Percentiles rank a stretch among this genome's conserved stretches.
phyloP scores from a whole-genome alignment of 2,329 filamentous ascomycete genomes.

The Rutstroemia sp. region DNA sequence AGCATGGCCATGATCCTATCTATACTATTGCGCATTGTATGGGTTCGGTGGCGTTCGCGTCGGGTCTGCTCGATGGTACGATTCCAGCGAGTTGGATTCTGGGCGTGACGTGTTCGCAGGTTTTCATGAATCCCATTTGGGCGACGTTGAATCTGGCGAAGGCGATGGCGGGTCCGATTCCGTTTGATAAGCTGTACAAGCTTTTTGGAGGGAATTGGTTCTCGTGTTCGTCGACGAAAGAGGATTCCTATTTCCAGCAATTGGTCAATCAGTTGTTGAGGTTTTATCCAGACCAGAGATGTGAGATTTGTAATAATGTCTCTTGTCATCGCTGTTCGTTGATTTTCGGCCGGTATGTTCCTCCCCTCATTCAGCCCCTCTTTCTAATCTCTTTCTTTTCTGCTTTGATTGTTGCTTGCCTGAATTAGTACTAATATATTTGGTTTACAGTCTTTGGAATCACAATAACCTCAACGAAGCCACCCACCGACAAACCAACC shows the following conservation, averaged over 20 bases:
- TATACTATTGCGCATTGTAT: constrained; percentile 58
- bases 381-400: background rate
- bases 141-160: constrained; percentile 49
- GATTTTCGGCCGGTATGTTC: constrained; percentile 49
- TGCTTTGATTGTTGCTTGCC: background rate
- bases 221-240: constrained; percentile 39
- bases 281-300: constrained; percentile 45
- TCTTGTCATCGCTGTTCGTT: constrained; percentile 54
- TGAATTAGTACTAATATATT: background rate
- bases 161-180: constrained; percentile 38
- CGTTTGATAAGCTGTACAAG: constrained; percentile 43
- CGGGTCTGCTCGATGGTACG: constrained; percentile 54
- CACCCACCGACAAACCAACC: constrained; percentile 54
- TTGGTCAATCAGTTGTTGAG: constrained; percentile 48
- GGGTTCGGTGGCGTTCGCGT: constrained; percentile 51
- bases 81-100: constrained; percentile 49
- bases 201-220: constrained; percentile 47
- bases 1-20: constrained; percentile 33
- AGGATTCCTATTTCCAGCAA: constrained; percentile 43
- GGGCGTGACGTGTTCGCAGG: constrained; percentile 52
- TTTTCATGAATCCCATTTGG: constrained; percentile 58
- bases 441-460: constrained; percentile 42
- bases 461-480: constrained; percentile 58
- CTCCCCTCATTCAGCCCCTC: background rate
- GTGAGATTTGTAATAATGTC: constrained; percentile 54